phyloP scores from a whole-genome alignment of 805 yeast genomes.

The Sugiyamaella valdiviana region DNA sequence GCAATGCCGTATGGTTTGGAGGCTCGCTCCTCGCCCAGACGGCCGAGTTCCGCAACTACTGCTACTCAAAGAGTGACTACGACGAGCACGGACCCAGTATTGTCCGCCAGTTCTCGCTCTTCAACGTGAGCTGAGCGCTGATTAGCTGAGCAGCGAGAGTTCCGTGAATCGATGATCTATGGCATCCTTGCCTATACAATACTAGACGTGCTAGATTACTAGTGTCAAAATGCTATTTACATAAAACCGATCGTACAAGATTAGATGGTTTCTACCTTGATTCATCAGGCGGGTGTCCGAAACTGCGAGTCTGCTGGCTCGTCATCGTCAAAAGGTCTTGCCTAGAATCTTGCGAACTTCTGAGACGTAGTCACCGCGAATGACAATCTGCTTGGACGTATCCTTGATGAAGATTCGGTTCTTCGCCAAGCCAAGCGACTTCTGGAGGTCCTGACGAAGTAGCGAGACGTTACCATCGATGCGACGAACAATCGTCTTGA shows the following conservation, averaged over 20 bases:
- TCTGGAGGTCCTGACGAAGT: slow-evolving; percentile 60
- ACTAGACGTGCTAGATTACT: no score
- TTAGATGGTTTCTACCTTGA: no score
- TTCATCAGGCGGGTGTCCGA: no score
- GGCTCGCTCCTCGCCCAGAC: slow-evolving; percentile 97
- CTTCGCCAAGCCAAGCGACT: slow-evolving; percentile 41
- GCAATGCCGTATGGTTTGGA: slow-evolving; percentile 99
- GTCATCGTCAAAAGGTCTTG: slow-evolving; percentile 31
- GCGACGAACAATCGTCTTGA: slow-evolving; percentile 68
- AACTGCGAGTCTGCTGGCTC: no score
- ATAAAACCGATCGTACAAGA: no score
- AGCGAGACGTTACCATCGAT: slow-evolving; percentile 62
- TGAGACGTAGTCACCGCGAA: slow-evolving; percentile 43
- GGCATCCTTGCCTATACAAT: no score
- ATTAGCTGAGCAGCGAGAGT: neutral
- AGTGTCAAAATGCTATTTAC: no score
- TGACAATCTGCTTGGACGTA: slow-evolving; percentile 48
- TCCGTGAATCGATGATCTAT: no score
- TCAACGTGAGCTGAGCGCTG: slow-evolving; percentile 59
- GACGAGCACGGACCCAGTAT: slow-evolving; percentile 98
- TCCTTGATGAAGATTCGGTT: slow-evolving; percentile 43
- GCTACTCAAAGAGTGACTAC: slow-evolving; percentile 94
- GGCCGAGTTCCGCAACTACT: slow-evolving; percentile 89
- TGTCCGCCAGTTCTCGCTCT: slow-evolving; percentile 92
- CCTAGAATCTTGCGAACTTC: slow-evolving; percentile 34